A percentile compares a stretch with the other conserved stretches of the same genome.
Conservation (phyloP, 75 land plant genomes). For the Adiantum capillusveneris region DNA sequence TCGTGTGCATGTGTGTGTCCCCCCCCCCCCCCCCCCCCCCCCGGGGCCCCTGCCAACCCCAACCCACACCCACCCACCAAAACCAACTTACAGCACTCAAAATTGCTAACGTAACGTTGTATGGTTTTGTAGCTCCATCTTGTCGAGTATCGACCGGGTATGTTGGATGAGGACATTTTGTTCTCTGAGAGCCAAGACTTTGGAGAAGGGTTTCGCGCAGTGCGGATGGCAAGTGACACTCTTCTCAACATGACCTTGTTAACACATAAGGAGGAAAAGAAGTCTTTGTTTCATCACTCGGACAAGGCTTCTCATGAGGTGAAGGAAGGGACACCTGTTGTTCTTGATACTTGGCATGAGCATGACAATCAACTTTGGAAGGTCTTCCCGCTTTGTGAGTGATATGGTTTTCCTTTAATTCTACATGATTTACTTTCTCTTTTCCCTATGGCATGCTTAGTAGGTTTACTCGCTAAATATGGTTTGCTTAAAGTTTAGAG, state of each 20-base stretch:
- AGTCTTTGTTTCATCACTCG: slow-evolving; percentile 27
- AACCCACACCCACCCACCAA: too few species aligned
- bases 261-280: not conserved
- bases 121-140: slow-evolving; percentile 50
- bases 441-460: too few species aligned
- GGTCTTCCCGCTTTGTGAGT: slow-evolving; percentile 65
- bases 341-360: slow-evolving; percentile 57
- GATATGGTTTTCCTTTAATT: too few species aligned
- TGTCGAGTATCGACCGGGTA: slow-evolving; percentile 36
- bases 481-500: too few species aligned
- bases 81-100: too few species aligned
- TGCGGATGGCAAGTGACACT: slow-evolving; percentile 65
- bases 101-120: too few species aligned
- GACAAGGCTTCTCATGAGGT: slow-evolving; percentile 66
- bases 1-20: too few species aligned
- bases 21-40: too few species aligned
- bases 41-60: too few species aligned
- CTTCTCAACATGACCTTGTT: slow-evolving; percentile 55
- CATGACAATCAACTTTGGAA: slow-evolving; percentile 89
- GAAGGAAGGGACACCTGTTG: slow-evolving; percentile 52
- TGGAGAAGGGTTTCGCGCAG: slow-evolving; percentile 52
- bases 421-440: too few species aligned
- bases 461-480: too few species aligned
- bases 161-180: slow-evolving; percentile 52
- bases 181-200: slow-evolving; percentile 68